Evolutionary conservation across 2,329 filamentous ascomycete species (phyloP).

Genomic region (Trichoderma sp.): DNA sequence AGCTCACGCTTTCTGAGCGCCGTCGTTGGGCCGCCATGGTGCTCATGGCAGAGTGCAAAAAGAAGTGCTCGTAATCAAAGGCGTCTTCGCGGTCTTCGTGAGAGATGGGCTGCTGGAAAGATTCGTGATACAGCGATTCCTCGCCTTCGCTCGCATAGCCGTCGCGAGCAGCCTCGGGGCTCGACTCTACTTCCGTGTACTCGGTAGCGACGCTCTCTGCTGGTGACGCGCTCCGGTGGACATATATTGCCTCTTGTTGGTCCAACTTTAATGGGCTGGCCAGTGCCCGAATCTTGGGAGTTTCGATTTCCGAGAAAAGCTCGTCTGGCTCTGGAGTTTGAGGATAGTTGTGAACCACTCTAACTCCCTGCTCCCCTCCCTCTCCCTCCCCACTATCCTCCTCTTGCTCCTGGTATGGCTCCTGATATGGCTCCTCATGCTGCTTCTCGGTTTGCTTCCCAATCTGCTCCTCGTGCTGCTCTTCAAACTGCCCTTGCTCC

Average conservation of each 20-base stretch:
- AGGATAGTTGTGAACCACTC: background rate
- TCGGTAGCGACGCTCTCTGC: slow-evolving; percentile 25
- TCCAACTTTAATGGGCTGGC: background rate
- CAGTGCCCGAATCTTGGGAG: background rate
- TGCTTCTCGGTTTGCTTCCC: background rate
- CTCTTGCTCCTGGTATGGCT: background rate
- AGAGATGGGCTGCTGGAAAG: slow-evolving; percentile 62
- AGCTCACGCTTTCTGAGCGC: slow-evolving; percentile 58
- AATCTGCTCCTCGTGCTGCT: background rate
- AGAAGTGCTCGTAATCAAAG: slow-evolving; percentile 96
- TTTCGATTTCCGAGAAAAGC: background rate
- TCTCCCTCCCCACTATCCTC: slow-evolving; percentile 8
- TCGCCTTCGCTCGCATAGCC: slow-evolving; percentile 62
- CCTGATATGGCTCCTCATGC: background rate
- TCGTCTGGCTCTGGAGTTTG: slow-evolving; percentile 14
- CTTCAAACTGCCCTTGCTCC: background rate
- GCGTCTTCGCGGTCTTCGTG: slow-evolving; percentile 94
- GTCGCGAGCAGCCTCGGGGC: slow-evolving; percentile 39
- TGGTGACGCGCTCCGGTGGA: slow-evolving; percentile 27
- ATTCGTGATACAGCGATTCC: slow-evolving; percentile 65
- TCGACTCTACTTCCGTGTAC: slow-evolving; percentile 41
- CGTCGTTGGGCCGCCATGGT: slow-evolving; percentile 56
- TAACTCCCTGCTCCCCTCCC: background rate
- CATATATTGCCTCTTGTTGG: background rate
- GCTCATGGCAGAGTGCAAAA: slow-evolving; percentile 88